Base-by-base conservation (phyloP, 2,329 filamentous ascomycete genomes). In the Calonectria pseudoreteaudii region DNA sequence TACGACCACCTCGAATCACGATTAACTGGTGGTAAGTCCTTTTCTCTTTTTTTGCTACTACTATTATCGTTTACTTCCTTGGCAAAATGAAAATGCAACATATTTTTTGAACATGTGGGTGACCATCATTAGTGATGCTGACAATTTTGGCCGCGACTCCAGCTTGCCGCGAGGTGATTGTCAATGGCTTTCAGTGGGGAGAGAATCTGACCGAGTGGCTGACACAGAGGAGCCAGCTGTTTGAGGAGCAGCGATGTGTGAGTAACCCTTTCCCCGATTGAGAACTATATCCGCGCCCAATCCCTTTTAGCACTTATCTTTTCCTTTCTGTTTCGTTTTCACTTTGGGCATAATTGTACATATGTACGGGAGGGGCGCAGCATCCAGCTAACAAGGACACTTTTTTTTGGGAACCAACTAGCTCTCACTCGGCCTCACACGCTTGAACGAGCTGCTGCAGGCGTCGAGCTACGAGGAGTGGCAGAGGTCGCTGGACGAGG, bases 131-230 rank as follows among this genome's bases (percentile, higher is more conserved):
- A 80, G 78, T 75, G 30, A 78, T 79, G 74, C 76, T 80, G 77
- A 70, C 60, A 34, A 73, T 78, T 56, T 47, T 75, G 69, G 77
- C 75, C 36, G 34, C 70, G n/a, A 78, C 78, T 47, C 73, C 73
- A 69, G 71, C 74, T 50, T 78, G 78, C 69, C 74, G 70, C 28
- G 68, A 78, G 64, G 73, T 75, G 28, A 65, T 77, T 38, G 71
- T 79, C 28, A 78, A 80, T n/a, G 74, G 74, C 60, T 74, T 75
- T 49, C 67, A 74, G 30, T 75, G 76, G 75, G 74, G 71, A 3
- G 68, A 67, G n/a, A 77, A 77, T 60, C 70, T 78, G 72, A 77
- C 78, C 18, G 77, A 76, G 11, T 79, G 78, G 74, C 44, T 79
- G 38, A 71, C 68, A 26, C 72, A 75, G 47, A 73, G 71, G 64